A percentile compares a stretch with the other conserved stretches of the same genome.
Evolutionary conservation across 306 rosid species (phyloP).

Genomic region (Arachis hypogaea): DNA sequence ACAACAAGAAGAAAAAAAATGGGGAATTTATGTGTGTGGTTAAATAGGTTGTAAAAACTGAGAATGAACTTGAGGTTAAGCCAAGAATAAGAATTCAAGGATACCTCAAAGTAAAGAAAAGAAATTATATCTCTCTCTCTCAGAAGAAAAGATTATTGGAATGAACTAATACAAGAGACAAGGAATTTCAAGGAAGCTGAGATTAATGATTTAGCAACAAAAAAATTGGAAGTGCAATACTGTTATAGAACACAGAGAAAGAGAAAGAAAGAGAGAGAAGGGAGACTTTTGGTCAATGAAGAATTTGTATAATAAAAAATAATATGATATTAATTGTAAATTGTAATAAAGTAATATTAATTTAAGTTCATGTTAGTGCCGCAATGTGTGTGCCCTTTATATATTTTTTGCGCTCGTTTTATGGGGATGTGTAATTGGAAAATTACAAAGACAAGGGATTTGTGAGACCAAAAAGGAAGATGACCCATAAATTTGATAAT

Average conservation of each 20-base stretch:
- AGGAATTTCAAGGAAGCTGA: background rate
- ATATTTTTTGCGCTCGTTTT: background rate
- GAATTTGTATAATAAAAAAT: constrained; percentile 8
- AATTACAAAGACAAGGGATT: background rate
- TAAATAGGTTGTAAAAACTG: constrained; percentile 34
- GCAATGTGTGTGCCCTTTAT: background rate
- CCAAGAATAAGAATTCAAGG: constrained; percentile 53
- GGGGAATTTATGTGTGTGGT: constrained; percentile 27
- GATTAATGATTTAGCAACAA: background rate
- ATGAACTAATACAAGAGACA: background rate
- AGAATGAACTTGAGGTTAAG: constrained; percentile 43
- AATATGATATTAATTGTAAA: too few species aligned
- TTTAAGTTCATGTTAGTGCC: background rate
- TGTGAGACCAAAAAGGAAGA: constrained; percentile 3
- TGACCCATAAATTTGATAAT: too few species aligned
- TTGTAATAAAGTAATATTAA: too few species aligned
- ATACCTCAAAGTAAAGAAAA: constrained; percentile 57
- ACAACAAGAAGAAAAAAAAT: background rate
- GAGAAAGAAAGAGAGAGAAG: background rate
- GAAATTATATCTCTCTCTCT: constrained; percentile 6
- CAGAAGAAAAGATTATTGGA: background rate
- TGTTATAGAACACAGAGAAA: background rate
- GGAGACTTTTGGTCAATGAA: constrained; percentile 25
- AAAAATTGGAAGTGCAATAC: too few species aligned
- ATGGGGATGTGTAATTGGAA: background rate